Evolutionary conservation across 169 alveolate genomes (phyloP).

Genomic region (Condylostoma magnum): DNA sequence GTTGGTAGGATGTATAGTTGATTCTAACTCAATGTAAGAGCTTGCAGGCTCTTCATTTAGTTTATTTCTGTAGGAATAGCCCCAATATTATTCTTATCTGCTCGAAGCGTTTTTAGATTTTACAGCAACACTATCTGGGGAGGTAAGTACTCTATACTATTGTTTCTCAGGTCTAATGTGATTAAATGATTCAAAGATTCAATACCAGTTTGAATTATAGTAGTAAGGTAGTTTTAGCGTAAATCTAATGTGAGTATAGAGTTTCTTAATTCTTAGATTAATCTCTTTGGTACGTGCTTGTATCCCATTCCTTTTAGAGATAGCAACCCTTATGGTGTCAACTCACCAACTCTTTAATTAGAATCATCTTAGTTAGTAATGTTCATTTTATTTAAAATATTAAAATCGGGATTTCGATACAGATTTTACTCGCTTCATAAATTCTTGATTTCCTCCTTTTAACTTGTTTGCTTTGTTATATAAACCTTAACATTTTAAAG

Average conservation of each 20-base stretch:
- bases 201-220: background rate
- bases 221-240: background rate
- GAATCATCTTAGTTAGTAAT: too few relatives aligned
- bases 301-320: background rate
- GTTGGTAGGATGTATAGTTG: background rate
- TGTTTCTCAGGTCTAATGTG: conserved; percentile 23
- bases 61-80: background rate
- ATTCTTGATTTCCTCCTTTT: too few relatives aligned
- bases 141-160: conserved; percentile 9
- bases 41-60: background rate
- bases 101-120: background rate
- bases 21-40: background rate
- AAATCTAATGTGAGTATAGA: background rate
- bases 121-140: background rate
- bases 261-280: background rate
- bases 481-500: too few relatives aligned
- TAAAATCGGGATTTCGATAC: too few relatives aligned
- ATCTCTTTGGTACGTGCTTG: background rate
- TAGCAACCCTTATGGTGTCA: background rate
- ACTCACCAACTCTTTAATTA: too few relatives aligned
- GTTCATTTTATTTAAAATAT: too few relatives aligned
- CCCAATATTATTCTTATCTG: conserved; percentile 5
- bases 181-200: background rate
- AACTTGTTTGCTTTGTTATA: too few relatives aligned
- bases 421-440: too few relatives aligned